Evolutionary conservation across 2,329 filamentous ascomycete species (phyloP), one percentile per base, ranked within the genome.

Genomic region (Arachnopeziza araneosa): DNA sequence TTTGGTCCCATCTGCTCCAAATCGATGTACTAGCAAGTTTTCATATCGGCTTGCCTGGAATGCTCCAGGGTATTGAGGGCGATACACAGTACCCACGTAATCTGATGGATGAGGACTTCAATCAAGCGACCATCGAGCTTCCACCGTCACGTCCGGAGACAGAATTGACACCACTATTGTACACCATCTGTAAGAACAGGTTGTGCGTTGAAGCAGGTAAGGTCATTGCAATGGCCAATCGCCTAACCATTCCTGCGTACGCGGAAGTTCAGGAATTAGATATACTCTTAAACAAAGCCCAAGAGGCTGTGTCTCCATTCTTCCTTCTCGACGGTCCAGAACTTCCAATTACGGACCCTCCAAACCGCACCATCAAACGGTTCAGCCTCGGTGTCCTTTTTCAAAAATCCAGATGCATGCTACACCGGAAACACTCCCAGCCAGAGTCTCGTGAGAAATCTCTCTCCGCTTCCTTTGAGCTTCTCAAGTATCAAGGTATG

Each of bases 1-100:
- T 80, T 65, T 84, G 82, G 82, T 78, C 80, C 63, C 75, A 83
- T 63, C 77, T 78, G 2, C 71, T 77, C 24, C 83, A 87, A 68
- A 78, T 88, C 53, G 87, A 90, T 68, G 72, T 86, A 2, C 72
- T 89, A 3, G 83, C 86, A 24, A 83, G 84, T 1, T 88, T 88
- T 68, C 86, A 89, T 68, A 79, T 88, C 61, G 87, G 87, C 1
- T 75, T 90, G 57, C 87, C 87, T 1, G 80, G 80, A 67, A 86
- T 89, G 83, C 77, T 88, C 52, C 79, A 84, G 59, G 77, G 80
- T 24, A 81, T 86, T 44, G 85, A 88, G 61, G 83, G 80, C 53
- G 87, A 90, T 68, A 87, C 84, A 0, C 74, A 78, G 1, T 71
- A 84, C 22, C 86, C 86, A 19, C 76, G 78, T 32, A 89, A 89